Evolutionary conservation across 2,329 filamentous ascomycete genomes (phyloP), one percentile per base, ranked within the genome.

Genomic region (Fusarium multiceps): DNA sequence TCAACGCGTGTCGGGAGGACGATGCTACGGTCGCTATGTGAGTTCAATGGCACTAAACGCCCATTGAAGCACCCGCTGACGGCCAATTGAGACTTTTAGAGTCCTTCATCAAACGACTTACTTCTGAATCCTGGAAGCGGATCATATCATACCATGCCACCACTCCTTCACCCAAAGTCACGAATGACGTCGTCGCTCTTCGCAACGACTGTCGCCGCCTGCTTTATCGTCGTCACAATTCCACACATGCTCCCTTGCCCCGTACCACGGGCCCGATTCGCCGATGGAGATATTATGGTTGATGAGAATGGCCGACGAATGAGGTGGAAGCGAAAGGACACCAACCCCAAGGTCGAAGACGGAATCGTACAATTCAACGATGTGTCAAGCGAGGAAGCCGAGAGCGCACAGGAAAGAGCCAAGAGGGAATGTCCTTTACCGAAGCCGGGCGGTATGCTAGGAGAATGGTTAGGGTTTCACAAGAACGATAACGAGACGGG

Each of bases 181-280:
- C 91, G 93, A 75, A 93, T 93, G 83, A 99, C 96, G 74, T 94
- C 92, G 59, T 96, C 94, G 47, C 90, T 99, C 65, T 99, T 99
- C 83, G 94, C 93, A 53, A 93, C 92, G n/a, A 98, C 95, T 2
- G 88, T 98, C 57, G 86, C 93, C 68, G 90, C 94, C 32, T 96
- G 92, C 73, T 97, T 99, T 80, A 87, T 97, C 69, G 94, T 99
- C 67, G 96, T 99, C 55, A 93, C 89, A 30, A 85, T 97, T 46
- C 96, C 96, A 23, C 96, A 99, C 79, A 78, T 97, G 30, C 88
- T 99, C 20, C 96, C 96, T 3, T 99, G 96, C 78, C 96, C 96
- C 2, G 93, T 93, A 47, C 93, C 93, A 4, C 87, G 92, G 70
- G 84, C 88, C 32, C 88, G 90, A 34, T 91, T 92, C 74, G 92